Percentiles rank a stretch among this genome's conserved stretches.
phyloP scores from a whole-genome alignment of 306 rosid genomes.

The Inga leiocalycina region DNA sequence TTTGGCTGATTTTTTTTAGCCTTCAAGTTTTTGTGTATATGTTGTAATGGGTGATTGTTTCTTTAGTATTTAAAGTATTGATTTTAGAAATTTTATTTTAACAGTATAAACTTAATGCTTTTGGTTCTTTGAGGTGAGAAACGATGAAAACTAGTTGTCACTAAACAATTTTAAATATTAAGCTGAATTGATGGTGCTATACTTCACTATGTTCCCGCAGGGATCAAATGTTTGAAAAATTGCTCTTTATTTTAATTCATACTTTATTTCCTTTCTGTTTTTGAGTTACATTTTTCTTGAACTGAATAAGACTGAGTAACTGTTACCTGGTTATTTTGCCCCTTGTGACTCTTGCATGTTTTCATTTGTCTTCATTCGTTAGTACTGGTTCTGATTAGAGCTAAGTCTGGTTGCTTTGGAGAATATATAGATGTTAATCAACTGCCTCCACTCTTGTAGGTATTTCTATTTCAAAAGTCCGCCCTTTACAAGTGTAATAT shows the following conservation, averaged over 20 bases:
- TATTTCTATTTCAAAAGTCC: slow-evolving; percentile 89
- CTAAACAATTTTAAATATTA: slow-evolving; percentile 12
- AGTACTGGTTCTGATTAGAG: not conserved
- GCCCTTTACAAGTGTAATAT: slow-evolving; percentile 98
- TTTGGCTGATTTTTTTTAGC: not conserved
- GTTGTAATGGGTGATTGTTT: not conserved
- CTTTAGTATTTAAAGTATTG: not conserved
- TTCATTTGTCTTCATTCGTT: slow-evolving; percentile 8
- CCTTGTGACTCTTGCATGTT: slow-evolving; percentile 19
- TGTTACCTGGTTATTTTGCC: slow-evolving; percentile 16
- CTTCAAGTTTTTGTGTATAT: slow-evolving; percentile 7
- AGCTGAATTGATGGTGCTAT: not conserved
- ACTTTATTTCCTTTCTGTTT: slow-evolving; percentile 2
- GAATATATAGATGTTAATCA: slow-evolving; percentile 29
- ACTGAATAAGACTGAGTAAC: slow-evolving; percentile 10
- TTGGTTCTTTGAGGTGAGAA: not conserved
- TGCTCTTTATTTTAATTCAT: not conserved
- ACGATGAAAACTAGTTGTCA: slow-evolving; percentile 18
- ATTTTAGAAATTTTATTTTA: not conserved
- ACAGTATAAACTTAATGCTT: slow-evolving; percentile 8
- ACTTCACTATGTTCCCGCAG: not conserved
- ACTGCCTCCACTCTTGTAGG: slow-evolving; percentile 52
- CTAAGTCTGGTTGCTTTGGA: slow-evolving; percentile 2
- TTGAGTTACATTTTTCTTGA: not conserved
- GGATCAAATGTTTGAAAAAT: not conserved